Percentiles rank a stretch among this genome's conserved stretches.
These are phyloP conservation scores for Globisporangium echinulatum DNA, from an alignment of 352 stramenopile genomes.

Conservation along the genomic window DNA sequence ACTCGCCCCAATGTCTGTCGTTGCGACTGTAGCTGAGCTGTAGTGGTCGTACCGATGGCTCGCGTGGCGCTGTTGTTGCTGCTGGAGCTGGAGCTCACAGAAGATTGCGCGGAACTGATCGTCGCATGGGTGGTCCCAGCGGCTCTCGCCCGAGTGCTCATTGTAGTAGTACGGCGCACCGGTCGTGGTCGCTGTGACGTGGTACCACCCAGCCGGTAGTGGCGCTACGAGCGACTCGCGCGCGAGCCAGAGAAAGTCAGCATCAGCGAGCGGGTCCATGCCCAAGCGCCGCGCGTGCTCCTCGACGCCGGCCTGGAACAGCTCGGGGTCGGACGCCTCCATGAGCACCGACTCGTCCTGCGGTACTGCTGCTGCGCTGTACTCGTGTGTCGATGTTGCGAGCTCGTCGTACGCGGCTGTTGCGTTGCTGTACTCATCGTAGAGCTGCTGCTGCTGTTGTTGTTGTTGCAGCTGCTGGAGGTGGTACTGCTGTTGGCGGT, in stretches of 20 bases:
- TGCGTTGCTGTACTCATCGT: background rate
- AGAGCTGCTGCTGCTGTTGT: background rate
- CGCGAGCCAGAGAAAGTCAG: constrained; percentile 68
- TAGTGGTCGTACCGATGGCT: constrained; percentile 11
- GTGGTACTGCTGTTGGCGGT: constrained; percentile 1
- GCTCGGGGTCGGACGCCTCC: constrained; percentile 48
- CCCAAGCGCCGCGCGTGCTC: constrained; percentile 67
- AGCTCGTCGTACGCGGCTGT: background rate
- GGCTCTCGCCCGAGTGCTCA: constrained; percentile 61
- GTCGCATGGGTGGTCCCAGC: constrained; percentile 78
- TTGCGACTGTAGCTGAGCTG: background rate
- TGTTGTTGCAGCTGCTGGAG: background rate
- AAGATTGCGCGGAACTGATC: constrained; percentile 61
- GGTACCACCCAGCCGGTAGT: constrained; percentile 63
- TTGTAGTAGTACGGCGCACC: constrained; percentile 80
- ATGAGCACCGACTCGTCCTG: constrained; percentile 46
- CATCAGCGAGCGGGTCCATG: constrained; percentile 48
- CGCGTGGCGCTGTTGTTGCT: constrained; percentile 3
- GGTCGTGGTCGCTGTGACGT: constrained; percentile 52
- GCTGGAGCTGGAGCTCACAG: constrained; percentile 30
- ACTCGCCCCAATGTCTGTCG: too few species aligned
- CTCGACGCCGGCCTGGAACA: constrained; percentile 70
- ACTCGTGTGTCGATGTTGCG: background rate
- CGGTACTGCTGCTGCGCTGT: background rate
- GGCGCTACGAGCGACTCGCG: constrained; percentile 66